Evolutionary conservation across 805 yeast genomes (phyloP), one percentile per base, ranked within the genome.

Genomic region (Ogataea nakhonphanomensis): DNA sequence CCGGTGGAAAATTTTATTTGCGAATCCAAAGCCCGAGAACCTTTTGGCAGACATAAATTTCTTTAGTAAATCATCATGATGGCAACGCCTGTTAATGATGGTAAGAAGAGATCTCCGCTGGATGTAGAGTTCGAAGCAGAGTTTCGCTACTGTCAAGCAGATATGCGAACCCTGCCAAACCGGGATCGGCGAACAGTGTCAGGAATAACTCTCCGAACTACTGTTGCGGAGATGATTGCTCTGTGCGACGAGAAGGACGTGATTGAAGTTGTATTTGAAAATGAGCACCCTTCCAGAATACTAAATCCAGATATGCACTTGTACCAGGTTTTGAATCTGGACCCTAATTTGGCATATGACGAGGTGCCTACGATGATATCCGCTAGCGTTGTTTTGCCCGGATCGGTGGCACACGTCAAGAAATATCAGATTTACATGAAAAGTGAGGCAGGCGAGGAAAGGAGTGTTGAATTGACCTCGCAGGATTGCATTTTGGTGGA

Each of bases 401-500:
- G 31, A 9, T 12, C 36, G 7, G 31, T 10, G 21, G 33, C 27
- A 9, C 33, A 20, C 15, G 35, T 53, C 4, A 39, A 49, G 5
- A 53, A 49, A 8, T 68, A 62, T 42, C 59, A 57, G 39, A 48
- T 64, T 21, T 43, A 49, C 5, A 29, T 58, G 15, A 44, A 41
- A 8, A 37, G 45, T 12, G 35, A 40, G 12, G 51, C 39, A 7
- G 53, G 51, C 3, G 35, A 40, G 3, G 27, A 35, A 12, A 41
- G 35, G 7, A 28, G 30, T 12, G 62, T 53, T 9, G 41, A 42
- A 2, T 55, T 71, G 37, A 60, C 60, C 32, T 54, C 69, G 0
- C 67, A 70, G 17, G 73, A 71, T 33, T 69, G 74, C 47, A 68
- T 71, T 9, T 44, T 71, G 5, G 57, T 58, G 10, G 75, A 70